Base-by-base conservation (phyloP, 1,284 basidiomycete species). In the Cutaneotrichosporon daszewskae region DNA sequence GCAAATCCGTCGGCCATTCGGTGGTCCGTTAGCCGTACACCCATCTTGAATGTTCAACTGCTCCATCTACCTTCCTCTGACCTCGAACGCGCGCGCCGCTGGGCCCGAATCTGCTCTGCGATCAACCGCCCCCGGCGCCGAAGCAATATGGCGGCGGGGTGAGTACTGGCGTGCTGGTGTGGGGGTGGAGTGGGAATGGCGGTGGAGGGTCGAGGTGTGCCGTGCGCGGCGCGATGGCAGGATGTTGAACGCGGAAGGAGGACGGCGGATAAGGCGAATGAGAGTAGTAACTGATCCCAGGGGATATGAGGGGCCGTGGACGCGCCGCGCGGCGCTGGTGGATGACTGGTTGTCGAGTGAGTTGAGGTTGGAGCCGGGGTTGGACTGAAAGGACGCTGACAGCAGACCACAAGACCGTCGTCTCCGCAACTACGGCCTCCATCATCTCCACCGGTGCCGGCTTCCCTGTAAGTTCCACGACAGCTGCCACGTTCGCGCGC, bases 391-490 rank as follows among this genome's bases (percentile, higher is more conserved):
- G 9, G 6, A 6, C 14, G 17, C 25, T 36, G 19, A 26, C 37
- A 5, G 14, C 25, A 27, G 37, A 43, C 20, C 33, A 36, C 34
- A 29, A 37, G 17, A 14, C 25, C 27, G 7, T 69, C 22, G 63
- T 66, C 14, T 64, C 66, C 3, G 72, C 72, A 1, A 68, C 70
- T 3, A 61, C 66, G 3, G 72, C 72, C 1, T 70, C 68, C 8
- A 58, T 73, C 34, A 46, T 69, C 20, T 72, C 72, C 9, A 74
- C 72, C 1, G 66, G 72, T 43, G 60, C 66, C 2, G 72, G 72
- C 20, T 75, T 73, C 46, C 73, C 73, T 9, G 66, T 69, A 39
- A 27, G 43, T 38, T 18, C 29, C 7, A 32, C n/a, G 8, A n/a
- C n/a, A n/a, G n/a, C n/a, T n/a, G n/a, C n/a, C n/a, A n/a, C n/a